These are phyloP conservation scores for Xerophyta viscosa DNA, from an alignment of 106 monocot species.

Conservation along the genomic window DNA sequence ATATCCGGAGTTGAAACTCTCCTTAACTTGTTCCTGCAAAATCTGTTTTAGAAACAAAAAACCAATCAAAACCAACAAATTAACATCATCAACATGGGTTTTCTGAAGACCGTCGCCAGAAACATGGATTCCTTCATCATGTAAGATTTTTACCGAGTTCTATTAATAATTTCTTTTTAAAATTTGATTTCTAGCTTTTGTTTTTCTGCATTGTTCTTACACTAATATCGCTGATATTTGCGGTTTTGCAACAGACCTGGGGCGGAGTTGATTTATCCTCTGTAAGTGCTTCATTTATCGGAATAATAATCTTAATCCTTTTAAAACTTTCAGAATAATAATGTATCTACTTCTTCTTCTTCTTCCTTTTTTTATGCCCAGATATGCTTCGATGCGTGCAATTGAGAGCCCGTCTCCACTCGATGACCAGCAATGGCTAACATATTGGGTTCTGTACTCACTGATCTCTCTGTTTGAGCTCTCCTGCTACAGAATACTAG, in stretches of 20 bases:
- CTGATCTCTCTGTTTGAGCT: constrained; percentile 85
- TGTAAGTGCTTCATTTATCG: too few relatives aligned
- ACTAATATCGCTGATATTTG: neutral
- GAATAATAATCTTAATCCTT: too few relatives aligned
- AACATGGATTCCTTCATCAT: constrained; percentile 61
- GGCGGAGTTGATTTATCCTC: constrained; percentile 75
- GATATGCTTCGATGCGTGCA: constrained; percentile 87
- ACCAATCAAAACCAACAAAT: neutral
- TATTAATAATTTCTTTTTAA: neutral
- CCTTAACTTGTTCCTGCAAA: neutral
- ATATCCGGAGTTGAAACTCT: neutral
- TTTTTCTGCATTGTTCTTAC: neutral
- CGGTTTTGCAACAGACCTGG: constrained; percentile 53
- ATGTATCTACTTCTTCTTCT: too few relatives aligned
- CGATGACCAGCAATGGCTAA: constrained; percentile 99
- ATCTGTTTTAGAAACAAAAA: neutral
- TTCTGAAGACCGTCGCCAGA: constrained; percentile 38
- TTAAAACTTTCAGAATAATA: neutral
- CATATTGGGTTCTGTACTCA: constrained; percentile 94
- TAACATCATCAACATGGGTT: constrained; percentile 34
- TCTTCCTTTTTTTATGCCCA: too few relatives aligned
- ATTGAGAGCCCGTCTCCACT: constrained; percentile 80
- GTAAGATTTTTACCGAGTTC: constrained; percentile 15
- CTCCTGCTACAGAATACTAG: constrained; percentile 57
- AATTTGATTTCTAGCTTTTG: neutral